Conservation (phyloP, 2,329 filamentous ascomycete species). For the Hypoxylon sp. region DNA sequence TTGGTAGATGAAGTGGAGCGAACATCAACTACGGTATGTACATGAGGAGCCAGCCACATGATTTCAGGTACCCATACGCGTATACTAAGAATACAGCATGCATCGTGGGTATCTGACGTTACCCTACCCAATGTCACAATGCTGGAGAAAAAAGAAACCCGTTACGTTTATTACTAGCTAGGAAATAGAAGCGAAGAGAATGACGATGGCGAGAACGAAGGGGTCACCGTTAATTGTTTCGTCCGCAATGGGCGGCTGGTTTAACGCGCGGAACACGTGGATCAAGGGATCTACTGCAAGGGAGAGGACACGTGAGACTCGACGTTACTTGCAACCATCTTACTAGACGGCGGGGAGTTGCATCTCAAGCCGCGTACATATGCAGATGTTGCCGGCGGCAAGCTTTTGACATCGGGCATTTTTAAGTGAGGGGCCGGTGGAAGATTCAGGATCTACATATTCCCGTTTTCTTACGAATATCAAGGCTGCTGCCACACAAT, state of each 20-base stretch:
- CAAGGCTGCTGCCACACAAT: background rate
- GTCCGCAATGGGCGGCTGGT: constrained; percentile 16
- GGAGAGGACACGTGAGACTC: constrained; percentile 7
- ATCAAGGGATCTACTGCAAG: constrained; percentile 40
- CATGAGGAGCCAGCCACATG: constrained; percentile 32
- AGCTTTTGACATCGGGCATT: constrained; percentile 31
- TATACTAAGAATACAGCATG: background rate
- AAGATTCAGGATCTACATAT: constrained; percentile 35
- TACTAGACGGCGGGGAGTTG: constrained; percentile 16
- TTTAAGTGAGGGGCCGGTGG: constrained; percentile 21
- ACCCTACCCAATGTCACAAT: constrained; percentile 34
- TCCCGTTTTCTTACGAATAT: constrained; percentile 11
- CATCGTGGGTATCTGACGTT: constrained; percentile 36
- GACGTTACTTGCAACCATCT: constrained; percentile 9
- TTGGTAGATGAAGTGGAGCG: constrained; percentile 31
- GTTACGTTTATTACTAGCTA: constrained; percentile 26
- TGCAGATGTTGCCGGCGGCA: constrained; percentile 11
- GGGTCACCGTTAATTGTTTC: constrained; percentile 21
- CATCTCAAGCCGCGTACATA: background rate
- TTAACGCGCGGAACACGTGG: constrained; percentile 29
- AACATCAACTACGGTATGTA: background rate
- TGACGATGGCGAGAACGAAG: constrained; percentile 30
- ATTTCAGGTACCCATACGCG: constrained; percentile 15
- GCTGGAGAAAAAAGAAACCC: constrained; percentile 10
- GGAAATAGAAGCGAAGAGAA: constrained; percentile 28